A percentile compares a stretch with the other conserved stretches of the same genome.
Conservation (phyloP, 305 asterid species). For the Solanum hybrid region DNA sequence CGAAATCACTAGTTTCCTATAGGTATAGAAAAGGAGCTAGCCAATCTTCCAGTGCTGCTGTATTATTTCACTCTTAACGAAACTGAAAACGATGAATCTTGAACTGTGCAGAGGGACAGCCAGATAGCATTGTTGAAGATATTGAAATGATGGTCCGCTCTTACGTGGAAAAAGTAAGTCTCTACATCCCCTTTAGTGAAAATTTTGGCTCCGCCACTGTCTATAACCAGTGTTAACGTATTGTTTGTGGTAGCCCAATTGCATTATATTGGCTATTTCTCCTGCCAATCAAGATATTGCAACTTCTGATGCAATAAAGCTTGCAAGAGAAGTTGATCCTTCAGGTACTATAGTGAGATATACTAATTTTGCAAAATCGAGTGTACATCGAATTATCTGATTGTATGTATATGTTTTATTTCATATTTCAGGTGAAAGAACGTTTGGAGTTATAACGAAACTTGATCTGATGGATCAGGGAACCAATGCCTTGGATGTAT, state of each 20-base stretch:
- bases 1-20: conserved; percentile 12
- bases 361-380: not conserved
- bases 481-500: conserved; percentile 88
- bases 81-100: conserved; percentile 2
- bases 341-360: conserved; percentile 39
- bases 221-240: not conserved
- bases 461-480: conserved; percentile 97
- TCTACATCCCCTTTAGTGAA: not conserved
- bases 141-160: conserved; percentile 96
- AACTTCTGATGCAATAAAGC: conserved; percentile 95
- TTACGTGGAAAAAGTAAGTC: conserved; percentile 84
- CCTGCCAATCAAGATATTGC: conserved; percentile 99
- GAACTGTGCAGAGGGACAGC: conserved; percentile 75
- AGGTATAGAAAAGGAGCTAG: not conserved
- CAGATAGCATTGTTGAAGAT: conserved; percentile 82
- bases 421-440: conserved; percentile 65
- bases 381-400: not conserved
- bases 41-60: not conserved
- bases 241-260: conserved; percentile 47
- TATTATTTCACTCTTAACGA: not conserved
- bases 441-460: conserved; percentile 89
- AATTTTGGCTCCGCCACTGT: not conserved
- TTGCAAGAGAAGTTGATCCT: conserved; percentile 94
- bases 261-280: conserved; percentile 94
- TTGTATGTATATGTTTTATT: not conserved